Conservation (phyloP, 2,329 filamentous ascomycete species). For the Sphaerulina vaccinii region DNA sequence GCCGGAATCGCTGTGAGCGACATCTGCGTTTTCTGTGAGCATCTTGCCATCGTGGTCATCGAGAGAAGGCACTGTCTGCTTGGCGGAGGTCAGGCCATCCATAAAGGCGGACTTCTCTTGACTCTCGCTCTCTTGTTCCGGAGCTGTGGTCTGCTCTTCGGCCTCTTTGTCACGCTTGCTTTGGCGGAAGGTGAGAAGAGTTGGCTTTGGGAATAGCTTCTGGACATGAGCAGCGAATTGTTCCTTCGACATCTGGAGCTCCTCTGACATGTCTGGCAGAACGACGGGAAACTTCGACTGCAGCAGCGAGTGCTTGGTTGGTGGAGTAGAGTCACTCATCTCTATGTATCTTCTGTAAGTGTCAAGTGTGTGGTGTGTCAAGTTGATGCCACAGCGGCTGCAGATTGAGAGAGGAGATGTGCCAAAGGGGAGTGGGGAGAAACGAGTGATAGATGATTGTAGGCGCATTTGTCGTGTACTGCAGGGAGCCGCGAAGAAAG, state of each 20-base stretch:
- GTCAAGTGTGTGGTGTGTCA: no score
- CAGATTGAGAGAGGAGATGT: no score
- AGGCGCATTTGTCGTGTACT: no score
- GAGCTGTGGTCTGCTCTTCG: not conserved
- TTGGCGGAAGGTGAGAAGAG: not conserved
- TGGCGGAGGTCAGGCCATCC: constrained; percentile 19
- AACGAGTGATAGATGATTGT: no score
- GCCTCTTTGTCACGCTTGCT: not conserved
- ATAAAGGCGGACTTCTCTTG: constrained; percentile 30
- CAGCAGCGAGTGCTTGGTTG: constrained; percentile 11
- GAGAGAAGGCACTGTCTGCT: constrained; percentile 19
- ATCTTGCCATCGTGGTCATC: constrained; percentile 41
- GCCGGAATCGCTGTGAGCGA: constrained; percentile 50
- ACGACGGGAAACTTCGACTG: constrained; percentile 27
- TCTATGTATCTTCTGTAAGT: no score
- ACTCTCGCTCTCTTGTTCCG: not conserved
- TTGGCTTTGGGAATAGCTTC: no score
- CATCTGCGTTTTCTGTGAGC: constrained; percentile 54
- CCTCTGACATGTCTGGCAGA: constrained; percentile 26
- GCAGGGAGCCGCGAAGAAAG: no score
- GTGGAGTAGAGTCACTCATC: no score
- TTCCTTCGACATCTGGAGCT: constrained; percentile 15
- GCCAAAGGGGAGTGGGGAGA: no score
- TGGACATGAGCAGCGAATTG: constrained; percentile 23
- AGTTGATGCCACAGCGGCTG: no score